Conservation (phyloP, 1,284 basidiomycete species). For the Fomitopsis palustris region DNA sequence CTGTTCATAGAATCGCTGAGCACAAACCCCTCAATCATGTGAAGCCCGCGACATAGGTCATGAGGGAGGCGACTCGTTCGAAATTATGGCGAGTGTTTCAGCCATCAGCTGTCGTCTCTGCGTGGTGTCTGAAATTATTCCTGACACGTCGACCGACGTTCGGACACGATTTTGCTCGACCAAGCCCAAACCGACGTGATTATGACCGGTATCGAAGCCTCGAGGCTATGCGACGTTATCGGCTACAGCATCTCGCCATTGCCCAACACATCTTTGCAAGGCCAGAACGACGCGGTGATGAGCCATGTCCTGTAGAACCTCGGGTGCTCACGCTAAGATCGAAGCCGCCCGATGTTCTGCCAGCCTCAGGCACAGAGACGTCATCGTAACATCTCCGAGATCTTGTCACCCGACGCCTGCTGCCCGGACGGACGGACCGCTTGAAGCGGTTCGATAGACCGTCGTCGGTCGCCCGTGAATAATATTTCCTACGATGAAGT, state of each 20-base stretch:
- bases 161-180: too few relatives aligned
- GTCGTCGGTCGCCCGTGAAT: neutral
- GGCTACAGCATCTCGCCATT: neutral
- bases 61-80: neutral
- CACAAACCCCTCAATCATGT: neutral
- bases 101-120: neutral
- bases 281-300: neutral
- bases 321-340: neutral
- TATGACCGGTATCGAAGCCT: neutral
- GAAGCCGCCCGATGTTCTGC: neutral
- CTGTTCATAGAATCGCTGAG: neutral
- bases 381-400: neutral
- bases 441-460: neutral
- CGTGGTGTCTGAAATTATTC: neutral
- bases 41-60: neutral
- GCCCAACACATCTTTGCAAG: neutral
- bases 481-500: neutral
- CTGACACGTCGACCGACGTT: neutral
- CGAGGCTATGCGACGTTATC: neutral
- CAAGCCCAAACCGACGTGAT: neutral
- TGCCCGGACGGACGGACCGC: neutral
- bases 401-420: neutral
- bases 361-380: neutral
- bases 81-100: neutral
- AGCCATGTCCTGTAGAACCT: neutral